Evolutionary conservation across 768 basidiomycete species (phyloP).

Genomic region (Suillus hirtellus): DNA sequence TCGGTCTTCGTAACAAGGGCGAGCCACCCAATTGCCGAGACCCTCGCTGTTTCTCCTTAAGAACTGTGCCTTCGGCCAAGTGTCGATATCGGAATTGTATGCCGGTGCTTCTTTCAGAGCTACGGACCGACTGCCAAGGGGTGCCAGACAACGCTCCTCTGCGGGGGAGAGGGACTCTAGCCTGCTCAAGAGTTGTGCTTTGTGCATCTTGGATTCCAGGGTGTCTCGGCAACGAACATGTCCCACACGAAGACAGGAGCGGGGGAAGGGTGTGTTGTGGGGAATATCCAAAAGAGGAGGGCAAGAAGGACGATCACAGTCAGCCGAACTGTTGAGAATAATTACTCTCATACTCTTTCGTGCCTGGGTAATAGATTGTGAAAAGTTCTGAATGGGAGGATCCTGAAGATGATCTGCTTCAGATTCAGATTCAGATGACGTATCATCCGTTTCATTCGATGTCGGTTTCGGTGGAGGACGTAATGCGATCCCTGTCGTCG

Average conservation of each 20-base stretch:
- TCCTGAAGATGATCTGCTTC: constrained; percentile 28
- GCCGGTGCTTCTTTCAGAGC: constrained; percentile 29
- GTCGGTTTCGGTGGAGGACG: constrained; percentile 22
- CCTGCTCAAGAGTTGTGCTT: constrained; percentile 48
- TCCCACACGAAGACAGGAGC: constrained; percentile 49
- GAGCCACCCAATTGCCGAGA: constrained; percentile 66
- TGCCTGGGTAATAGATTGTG: constrained; percentile 32
- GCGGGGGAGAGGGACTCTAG: constrained; percentile 42
- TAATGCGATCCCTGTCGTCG: constrained; percentile 22
- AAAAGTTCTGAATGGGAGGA: constrained; percentile 17
- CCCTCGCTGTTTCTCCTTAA: constrained; percentile 45
- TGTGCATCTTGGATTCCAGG: constrained; percentile 49
- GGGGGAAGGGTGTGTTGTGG: constrained; percentile 46
- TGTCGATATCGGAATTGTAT: constrained; percentile 22
- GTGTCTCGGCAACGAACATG: constrained; percentile 39
- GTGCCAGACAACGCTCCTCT: constrained; percentile 45
- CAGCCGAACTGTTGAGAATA: constrained; percentile 48
- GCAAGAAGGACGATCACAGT: constrained; percentile 34
- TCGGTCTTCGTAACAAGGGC: constrained; percentile 78
- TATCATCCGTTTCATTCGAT: constrained; percentile 32
- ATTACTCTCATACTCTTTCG: constrained; percentile 42
- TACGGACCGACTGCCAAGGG: constrained; percentile 40
- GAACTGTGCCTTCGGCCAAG: constrained; percentile 14
- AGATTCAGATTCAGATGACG: constrained; percentile 40
- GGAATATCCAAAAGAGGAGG: constrained; percentile 50